phyloP scores from a whole-genome alignment of 192 early-diverging fungal species.

The Coemansia sp. region DNA sequence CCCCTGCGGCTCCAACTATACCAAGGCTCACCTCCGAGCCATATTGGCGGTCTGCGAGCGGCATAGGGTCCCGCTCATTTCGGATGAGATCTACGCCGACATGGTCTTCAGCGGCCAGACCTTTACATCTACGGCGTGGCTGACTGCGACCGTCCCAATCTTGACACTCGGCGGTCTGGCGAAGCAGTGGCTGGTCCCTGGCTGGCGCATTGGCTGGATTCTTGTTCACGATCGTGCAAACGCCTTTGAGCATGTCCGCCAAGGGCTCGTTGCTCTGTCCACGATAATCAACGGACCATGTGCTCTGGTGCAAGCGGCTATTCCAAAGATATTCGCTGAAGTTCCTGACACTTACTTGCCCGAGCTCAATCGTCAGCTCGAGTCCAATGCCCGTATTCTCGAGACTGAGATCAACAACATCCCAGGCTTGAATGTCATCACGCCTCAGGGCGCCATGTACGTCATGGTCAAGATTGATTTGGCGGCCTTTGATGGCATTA shows the following conservation, averaged over 20 bases:
- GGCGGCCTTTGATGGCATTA: constrained; percentile 15
- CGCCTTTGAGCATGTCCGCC: constrained; percentile 61
- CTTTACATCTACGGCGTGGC: constrained; percentile 70
- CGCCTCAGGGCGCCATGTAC: constrained; percentile 94
- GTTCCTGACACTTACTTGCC: constrained; percentile 71
- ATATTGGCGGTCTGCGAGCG: constrained; percentile 75
- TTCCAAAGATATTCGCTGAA: constrained; percentile 78
- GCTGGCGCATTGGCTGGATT: constrained; percentile 93
- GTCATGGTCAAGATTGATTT: constrained; percentile 83
- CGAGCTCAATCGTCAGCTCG: constrained; percentile 70
- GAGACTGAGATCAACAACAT: constrained; percentile 65
- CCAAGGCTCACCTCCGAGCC: constrained; percentile 69
- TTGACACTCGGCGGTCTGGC: constrained; percentile 84
- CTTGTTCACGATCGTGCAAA: constrained; percentile 72
- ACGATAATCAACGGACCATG: constrained; percentile 84
- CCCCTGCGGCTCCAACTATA: constrained; percentile 89
- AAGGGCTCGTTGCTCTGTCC: constrained; percentile 72
- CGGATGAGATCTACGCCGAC: constrained; percentile 93
- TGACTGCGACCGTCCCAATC: constrained; percentile 84
- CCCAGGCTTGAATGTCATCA: constrained; percentile 74
- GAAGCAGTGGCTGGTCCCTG: constrained; percentile 91
- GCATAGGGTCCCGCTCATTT: constrained; percentile 80
- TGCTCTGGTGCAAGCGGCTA: constrained; percentile 75
- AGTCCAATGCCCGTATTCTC: constrained; percentile 72
- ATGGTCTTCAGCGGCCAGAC: constrained; percentile 72